These are phyloP conservation scores for Malassezia caprae DNA, from an alignment of 1,284 basidiomycete genomes.

Conservation along the genomic window DNA sequence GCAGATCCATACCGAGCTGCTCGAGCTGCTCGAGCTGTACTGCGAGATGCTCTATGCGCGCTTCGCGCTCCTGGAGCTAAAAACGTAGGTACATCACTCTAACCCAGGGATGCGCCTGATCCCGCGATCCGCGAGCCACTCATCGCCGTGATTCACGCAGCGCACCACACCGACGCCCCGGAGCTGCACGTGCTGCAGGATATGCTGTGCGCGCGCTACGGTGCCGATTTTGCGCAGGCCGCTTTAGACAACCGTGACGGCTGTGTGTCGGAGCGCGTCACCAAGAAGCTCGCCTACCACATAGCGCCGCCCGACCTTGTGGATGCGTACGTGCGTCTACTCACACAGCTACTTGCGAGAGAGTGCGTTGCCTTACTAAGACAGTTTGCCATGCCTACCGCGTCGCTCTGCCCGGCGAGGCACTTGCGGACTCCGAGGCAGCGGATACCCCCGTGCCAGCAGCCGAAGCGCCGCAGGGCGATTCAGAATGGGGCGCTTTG, in stretches of 20 bases:
- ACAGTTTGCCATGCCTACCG: conserved; percentile 37
- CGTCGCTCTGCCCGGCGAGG: conserved; percentile 24
- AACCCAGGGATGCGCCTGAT: conserved; percentile 69
- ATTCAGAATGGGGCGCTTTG: background rate
- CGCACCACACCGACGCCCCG: conserved; percentile 62
- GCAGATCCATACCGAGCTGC: conserved; percentile 34
- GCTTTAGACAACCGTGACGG: conserved; percentile 71
- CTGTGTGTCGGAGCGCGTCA: conserved; percentile 69
- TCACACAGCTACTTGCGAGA: conserved; percentile 5
- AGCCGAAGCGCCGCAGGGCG: background rate
- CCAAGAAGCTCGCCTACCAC: conserved; percentile 60
- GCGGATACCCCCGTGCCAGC: background rate
- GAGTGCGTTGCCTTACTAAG: background rate
- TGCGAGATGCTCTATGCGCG: conserved; percentile 82
- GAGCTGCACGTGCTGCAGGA: conserved; percentile 85
- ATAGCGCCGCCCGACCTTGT: conserved; percentile 67
- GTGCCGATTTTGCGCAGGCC: conserved; percentile 66
- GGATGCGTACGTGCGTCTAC: conserved; percentile 51
- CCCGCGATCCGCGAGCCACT: conserved; percentile 64
- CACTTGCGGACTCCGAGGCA: conserved; percentile 9
- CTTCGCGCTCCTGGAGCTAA: conserved; percentile 78
- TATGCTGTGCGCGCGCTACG: conserved; percentile 85
- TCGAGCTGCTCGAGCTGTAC: conserved; percentile 88
- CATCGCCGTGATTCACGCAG: conserved; percentile 73
- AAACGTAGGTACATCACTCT: conserved; percentile 52